Evolutionary conservation across 2,329 filamentous ascomycete genomes (phyloP).

Genomic region (Pseudocercospora cruenta): DNA sequence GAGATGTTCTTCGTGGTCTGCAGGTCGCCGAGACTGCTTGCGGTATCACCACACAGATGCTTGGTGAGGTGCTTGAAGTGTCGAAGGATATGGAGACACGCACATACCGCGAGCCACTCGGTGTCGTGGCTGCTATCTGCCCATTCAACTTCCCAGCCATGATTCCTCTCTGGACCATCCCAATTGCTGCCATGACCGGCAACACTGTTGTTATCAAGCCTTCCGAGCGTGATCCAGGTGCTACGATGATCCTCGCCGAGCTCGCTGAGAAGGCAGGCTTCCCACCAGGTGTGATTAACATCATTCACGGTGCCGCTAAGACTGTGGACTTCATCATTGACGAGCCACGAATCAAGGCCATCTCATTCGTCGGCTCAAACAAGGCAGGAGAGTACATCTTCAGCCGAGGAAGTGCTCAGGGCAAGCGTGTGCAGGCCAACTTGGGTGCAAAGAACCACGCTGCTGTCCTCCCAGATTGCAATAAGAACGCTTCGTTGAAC

Average conservation of each 20-base stretch:
- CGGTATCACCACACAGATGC: conserved; percentile 77
- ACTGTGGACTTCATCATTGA: conserved; percentile 87
- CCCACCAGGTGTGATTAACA: conserved; percentile 78
- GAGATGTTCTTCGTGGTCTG: conserved; percentile 78
- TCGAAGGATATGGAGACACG: conserved; percentile 89
- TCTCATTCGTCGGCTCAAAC: conserved; percentile 85
- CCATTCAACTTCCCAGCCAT: conserved; percentile 92
- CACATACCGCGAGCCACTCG: conserved; percentile 79
- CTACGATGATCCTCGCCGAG: conserved; percentile 83
- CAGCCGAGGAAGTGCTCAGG: conserved; percentile 75
- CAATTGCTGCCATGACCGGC: conserved; percentile 79
- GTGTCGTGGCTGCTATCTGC: conserved; percentile 81
- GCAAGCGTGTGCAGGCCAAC: conserved; percentile 87
- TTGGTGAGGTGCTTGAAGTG: conserved; percentile 82
- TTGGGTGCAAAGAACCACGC: conserved; percentile 88
- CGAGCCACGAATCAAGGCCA: conserved; percentile 80
- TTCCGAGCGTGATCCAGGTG: conserved; percentile 81
- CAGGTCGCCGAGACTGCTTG: conserved; percentile 85
- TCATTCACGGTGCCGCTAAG: conserved; percentile 78
- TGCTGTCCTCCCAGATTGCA: conserved; percentile 80
- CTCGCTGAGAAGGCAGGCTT: conserved; percentile 79
- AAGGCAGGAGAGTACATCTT: conserved; percentile 90
- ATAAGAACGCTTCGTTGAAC: conserved; percentile 88
- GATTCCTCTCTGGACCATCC: conserved; percentile 91
- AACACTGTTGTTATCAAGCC: conserved; percentile 87